Percentiles rank a stretch among this genome's conserved stretches.
phyloP scores from a whole-genome alignment of 768 basidiomycete species.

The Favolaschia claudopus region DNA sequence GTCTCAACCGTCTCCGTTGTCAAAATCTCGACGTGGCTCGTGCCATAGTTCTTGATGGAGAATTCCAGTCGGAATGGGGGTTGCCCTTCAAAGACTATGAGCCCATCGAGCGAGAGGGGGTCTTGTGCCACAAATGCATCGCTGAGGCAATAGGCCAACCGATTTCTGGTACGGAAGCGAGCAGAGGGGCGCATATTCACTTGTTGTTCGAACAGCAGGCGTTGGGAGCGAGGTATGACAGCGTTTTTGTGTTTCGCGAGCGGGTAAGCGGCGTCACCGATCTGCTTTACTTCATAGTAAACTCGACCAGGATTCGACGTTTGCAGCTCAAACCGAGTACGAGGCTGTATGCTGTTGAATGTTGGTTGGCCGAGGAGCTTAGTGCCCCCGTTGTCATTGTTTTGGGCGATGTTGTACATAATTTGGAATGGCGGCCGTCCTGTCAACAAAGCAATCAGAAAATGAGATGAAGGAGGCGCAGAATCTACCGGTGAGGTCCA shows the following conservation, averaged over 20 bases:
- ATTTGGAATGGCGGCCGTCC: conserved; percentile 95
- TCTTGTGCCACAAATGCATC: conserved; percentile 69
- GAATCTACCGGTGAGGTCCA: conserved; percentile 78
- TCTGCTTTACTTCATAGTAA: conserved; percentile 89
- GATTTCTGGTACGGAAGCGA: conserved; percentile 71
- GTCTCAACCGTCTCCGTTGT: conserved; percentile 56
- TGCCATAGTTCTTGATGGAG: conserved; percentile 77
- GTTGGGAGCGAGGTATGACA: conserved; percentile 71
- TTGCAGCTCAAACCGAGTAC: conserved; percentile 82
- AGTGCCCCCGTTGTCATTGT: conserved; percentile 71
- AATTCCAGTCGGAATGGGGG: conserved; percentile 86
- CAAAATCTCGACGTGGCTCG: conserved; percentile 67
- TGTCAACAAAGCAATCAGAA: conserved; percentile 32
- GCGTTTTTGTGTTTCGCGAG: conserved; percentile 69
- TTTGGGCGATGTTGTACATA: conserved; percentile 84
- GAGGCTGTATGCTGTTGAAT: conserved; percentile 85
- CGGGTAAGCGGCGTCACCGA: conserved; percentile 88
- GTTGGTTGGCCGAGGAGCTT: conserved; percentile 77
- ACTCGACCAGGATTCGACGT: conserved; percentile 81
- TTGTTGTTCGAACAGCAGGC: conserved; percentile 85
- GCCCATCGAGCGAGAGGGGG: conserved; percentile 58
- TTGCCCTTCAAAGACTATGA: conserved; percentile 78
- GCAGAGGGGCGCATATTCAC: conserved; percentile 84
- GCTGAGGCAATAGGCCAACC: conserved; percentile 78
- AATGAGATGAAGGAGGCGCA: not conserved